phyloP scores from a whole-genome alignment of 306 rosid genomes.

The peach (Prunus persica) region Prunus_persica_NCBIv2 NC_034009.1:46338001-46338500 shows the following conservation, averaged over 20 bases:
- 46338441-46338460: background rate
- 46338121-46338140: conserved; percentile 76
- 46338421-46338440: too few relatives aligned
- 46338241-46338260: background rate
- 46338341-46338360: too few relatives aligned
- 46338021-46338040: conserved; percentile 58
- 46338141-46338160: conserved; percentile 46
- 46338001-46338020: background rate
- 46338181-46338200: conserved; percentile 1
- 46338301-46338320: background rate
- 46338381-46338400: too few relatives aligned
- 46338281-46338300: background rate
- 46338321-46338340: background rate
- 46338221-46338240: conserved; percentile 7
- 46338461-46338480: background rate
- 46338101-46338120: conserved; percentile 92
- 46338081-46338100: conserved; percentile 90
- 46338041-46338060: conserved; percentile 49
- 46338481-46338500: background rate
- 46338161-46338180: conserved; percentile 10
- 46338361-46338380: too few relatives aligned
- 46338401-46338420: too few relatives aligned
- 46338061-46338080: conserved; percentile 54
- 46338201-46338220: background rate
- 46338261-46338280: background rate